Evolutionary conservation across 768 basidiomycete genomes (phyloP), one percentile per base, ranked within the genome.

Genomic region (Boletus rubescentipes): DNA sequence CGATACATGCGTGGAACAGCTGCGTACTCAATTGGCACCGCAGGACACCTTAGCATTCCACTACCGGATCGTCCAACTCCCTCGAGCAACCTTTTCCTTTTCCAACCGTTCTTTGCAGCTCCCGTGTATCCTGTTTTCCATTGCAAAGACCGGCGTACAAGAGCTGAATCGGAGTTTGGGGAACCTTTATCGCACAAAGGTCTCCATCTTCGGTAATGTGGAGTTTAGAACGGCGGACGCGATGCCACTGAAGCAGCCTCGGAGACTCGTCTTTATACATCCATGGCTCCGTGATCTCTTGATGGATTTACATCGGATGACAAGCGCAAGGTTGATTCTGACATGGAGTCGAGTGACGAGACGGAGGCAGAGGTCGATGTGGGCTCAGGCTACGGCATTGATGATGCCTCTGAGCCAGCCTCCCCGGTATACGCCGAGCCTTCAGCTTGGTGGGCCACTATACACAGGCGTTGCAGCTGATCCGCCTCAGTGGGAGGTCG

Each of bases 261-360:
- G n/a, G n/a, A n/a, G n/a, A n/a, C n/a, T n/a, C n/a, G n/a, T n/a
- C n/a, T n/a, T n/a, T 9, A 49, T 58, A 3, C 32, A 55, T 16
- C 60, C 57, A 1, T 59, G 60, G 57, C 12, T 59, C 31, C 53
- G 18, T n/a, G 54, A 54, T 41, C 37, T 61, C 16, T n/a, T 10
- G 51, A 52, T 23, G 41, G 12, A 2, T 35, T 31, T 9, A 26
- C 9, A 4, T 29, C 9, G 9, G 40, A 43, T 4, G 50, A 47
- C 9, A 41, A 30, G 5, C 2, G 1, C 9, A 47, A 52, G 15
- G 35, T 4, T 5, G 46, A 44, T 8, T 48, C 36, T 3, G 21
- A 35, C 21, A 2, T 11, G 7, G 18, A 18, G 31, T 20, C 30
- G 7, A 11, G 42, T 4, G 18, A 21, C 10, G 18, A n/a, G n/a